These are phyloP conservation scores for Mycena pura DNA, from an alignment of 768 basidiomycete species.

Conservation along the genomic window DNA sequence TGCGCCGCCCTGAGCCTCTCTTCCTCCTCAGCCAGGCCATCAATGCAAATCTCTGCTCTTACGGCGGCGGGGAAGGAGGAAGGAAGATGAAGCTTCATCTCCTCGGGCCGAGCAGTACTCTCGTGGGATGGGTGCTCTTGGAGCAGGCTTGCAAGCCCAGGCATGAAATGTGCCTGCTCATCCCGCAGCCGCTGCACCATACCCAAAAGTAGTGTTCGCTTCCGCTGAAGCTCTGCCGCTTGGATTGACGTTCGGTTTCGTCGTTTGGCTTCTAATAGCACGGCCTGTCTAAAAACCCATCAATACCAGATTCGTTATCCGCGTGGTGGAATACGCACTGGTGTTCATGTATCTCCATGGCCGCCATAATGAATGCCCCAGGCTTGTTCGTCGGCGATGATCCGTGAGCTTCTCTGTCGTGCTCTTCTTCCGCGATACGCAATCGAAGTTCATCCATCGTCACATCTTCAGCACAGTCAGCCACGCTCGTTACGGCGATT, in stretches of 20 bases:
- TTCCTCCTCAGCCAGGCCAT: constrained; percentile 25
- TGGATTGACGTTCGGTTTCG: neutral
- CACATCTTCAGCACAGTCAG: too few relatives aligned
- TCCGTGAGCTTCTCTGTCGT: too few relatives aligned
- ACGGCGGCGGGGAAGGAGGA: constrained; percentile 17
- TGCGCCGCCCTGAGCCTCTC: constrained; percentile 27
- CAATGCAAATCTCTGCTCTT: constrained; percentile 3
- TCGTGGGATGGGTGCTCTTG: neutral
- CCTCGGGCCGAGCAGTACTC: constrained; percentile 3
- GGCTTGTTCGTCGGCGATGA: too few relatives aligned
- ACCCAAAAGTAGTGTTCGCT: neutral
- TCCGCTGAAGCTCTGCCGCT: neutral
- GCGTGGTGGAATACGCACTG: too few relatives aligned
- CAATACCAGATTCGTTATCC: too few relatives aligned
- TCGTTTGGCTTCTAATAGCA: neutral
- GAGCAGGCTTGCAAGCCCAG: neutral
- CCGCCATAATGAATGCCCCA: too few relatives aligned
- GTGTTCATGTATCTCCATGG: too few relatives aligned
- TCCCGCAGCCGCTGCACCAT: neutral
- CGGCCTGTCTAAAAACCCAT: too few relatives aligned
- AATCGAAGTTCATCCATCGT: too few relatives aligned
- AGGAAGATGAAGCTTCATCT: constrained; percentile 24
- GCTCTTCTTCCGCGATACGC: too few relatives aligned
- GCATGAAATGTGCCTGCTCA: neutral
- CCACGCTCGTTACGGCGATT: too few relatives aligned